Evolutionary conservation across 1,284 basidiomycete species (phyloP), one percentile per base, ranked within the genome.

Genomic region (Ceratobasidium sp.): DNA sequence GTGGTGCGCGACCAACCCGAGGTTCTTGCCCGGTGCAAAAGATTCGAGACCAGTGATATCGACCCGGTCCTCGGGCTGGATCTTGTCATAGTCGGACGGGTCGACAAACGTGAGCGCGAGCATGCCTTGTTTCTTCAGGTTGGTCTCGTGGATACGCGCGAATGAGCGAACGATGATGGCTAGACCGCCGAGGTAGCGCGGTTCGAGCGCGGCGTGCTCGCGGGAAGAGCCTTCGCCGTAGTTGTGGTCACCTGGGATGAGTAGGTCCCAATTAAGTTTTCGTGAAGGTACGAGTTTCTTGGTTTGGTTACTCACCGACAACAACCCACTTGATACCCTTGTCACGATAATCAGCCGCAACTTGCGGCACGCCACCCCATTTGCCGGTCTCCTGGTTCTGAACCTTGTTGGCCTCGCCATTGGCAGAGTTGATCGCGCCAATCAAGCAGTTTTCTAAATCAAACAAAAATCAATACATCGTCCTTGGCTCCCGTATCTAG

Each of bases 151-250:
- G 87, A 99, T 98, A 88, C 97, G 95, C 68, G 97, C 97, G 86
- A 98, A 98, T 50, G 94, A 96, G 84, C 96, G 92, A 83, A 93
- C 93, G 86, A 99, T 97, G 88, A 99, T 95, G 65, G 97, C 97
- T 79, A 94, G 89, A 82, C 96, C 97, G 83, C 97, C 97, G 81
- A 99, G 93, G 92, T 93, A 99, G 79, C 97, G 94, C 65, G 97
- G 97, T 89, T 99, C 96, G 77, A 99, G 93, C 77, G 97, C 97
- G 82, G 97, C 97, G 88, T 98, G 97, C 87, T 99, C 96, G 86
- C 97, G 95, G 79, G 96, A 98, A 46, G 96, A 98, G 82, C 97
- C 97, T 88, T 99, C 97, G 84, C 97, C 97, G 87, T 98, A 98
- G 91, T 99, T 99, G 88, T 92, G 90, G 88, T 97, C 95, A 83